phyloP scores from a whole-genome alignment of 2,329 filamentous ascomycete genomes.

The Colletotrichum theobromicola region DNA sequence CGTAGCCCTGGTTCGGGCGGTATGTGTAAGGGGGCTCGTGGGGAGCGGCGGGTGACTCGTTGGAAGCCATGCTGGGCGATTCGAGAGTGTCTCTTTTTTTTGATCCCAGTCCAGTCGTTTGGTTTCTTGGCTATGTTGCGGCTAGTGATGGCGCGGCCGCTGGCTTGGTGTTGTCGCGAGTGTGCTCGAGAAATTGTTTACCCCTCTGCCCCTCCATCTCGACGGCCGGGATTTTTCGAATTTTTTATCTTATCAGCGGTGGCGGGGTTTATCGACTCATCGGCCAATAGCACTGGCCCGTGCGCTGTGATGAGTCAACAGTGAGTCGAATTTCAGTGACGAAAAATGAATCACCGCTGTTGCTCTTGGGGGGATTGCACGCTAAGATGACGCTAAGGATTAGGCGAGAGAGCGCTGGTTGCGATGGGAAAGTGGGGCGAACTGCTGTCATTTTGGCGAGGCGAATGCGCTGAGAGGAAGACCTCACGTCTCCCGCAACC shows the following conservation, averaged over 20 bases:
- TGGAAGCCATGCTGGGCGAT: constrained; percentile 8
- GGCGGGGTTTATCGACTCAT: constrained; percentile 5
- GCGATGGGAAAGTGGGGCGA: neutral
- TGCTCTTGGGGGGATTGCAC: neutral
- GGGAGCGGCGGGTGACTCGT: constrained; percentile 42
- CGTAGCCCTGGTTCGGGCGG: constrained; percentile 48
- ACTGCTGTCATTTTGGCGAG: neutral
- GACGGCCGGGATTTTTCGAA: neutral
- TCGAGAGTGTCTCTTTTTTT: fast-evolving
- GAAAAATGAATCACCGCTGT: neutral
- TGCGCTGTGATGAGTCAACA: constrained; percentile 17
- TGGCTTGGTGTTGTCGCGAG: neutral
- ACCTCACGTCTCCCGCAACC: neutral
- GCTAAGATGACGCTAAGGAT: neutral
- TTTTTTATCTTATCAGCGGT: constrained; percentile 22
- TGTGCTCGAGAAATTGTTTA: neutral
- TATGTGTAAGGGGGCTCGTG: constrained; percentile 52
- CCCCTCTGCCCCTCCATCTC: constrained; percentile 12
- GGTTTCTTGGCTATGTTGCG: neutral
- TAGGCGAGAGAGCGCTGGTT: neutral
- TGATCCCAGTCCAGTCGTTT: neutral
- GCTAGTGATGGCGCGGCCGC: neutral
- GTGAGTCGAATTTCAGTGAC: neutral
- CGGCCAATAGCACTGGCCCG: neutral
- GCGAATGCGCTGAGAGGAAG: neutral